A percentile compares a stretch with the other conserved stretches of the same genome.
Conservation (phyloP, 305 asterid species). For the Rubia occidens region DNA sequence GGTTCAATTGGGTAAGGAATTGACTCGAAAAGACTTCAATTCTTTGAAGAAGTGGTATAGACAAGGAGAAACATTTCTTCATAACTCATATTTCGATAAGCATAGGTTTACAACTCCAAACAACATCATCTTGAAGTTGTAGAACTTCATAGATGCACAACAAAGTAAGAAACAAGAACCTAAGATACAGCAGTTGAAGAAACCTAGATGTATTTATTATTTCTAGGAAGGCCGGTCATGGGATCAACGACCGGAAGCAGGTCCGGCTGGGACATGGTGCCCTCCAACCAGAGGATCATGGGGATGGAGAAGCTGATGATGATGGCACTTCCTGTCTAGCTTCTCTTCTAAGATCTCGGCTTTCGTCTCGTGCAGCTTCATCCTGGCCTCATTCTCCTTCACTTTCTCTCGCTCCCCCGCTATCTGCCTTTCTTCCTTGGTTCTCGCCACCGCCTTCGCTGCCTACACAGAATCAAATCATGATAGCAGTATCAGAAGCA, state of each 20-base stretch:
- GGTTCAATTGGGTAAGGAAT: no score
- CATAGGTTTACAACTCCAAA: background rate
- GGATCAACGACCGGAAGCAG: conserved; percentile 19
- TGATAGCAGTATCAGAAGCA: background rate
- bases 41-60: background rate
- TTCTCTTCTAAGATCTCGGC: conserved; percentile 56
- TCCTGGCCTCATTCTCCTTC: conserved; percentile 72
- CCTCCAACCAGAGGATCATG: conserved; percentile 12
- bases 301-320: conserved; percentile 4
- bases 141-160: background rate
- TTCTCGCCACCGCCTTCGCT: conserved; percentile 42
- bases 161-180: background rate
- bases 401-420: conserved; percentile 56
- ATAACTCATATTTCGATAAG: background rate
- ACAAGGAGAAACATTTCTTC: background rate
- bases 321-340: conserved; percentile 23
- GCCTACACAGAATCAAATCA: conserved; percentile 26
- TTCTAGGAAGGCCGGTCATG: conserved; percentile 23
- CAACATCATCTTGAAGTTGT: background rate
- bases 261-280: conserved; percentile 17
- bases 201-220: background rate
- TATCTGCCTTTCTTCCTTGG: conserved; percentile 44
- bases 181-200: background rate
- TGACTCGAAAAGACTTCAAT: no score
- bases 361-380: conserved; percentile 60